Base-by-base conservation (phyloP, 2,329 filamentous ascomycete species). In the Tolypocladium album region DNA sequence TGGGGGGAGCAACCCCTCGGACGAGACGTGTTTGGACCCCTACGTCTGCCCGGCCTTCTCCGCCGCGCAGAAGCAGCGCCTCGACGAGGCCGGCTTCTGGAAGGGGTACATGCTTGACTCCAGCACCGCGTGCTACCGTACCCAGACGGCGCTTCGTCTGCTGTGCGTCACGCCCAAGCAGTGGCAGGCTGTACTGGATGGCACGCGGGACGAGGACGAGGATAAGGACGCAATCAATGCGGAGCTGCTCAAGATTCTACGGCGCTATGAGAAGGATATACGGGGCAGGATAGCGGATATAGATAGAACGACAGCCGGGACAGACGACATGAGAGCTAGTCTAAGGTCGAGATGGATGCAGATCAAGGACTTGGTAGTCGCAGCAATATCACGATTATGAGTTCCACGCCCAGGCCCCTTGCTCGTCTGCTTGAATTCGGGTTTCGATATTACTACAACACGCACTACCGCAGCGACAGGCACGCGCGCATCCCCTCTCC, bases 111-210 rank as follows among this genome's bases (percentile, higher is more conserved):
- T 79, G 59, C 70, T 85, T 7, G 82, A 85, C 64, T 64, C 69
- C 3, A 71, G 78, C 12, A 76, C 70, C 7, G 76, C 79, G 15
- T 86, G 83, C 67, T 79, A 84, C 66, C 72, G 82, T 20, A 83
- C 82, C 1, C 78, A 84, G 66, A 79, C 82, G 13, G 82, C 80
- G 6, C 64, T 84, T 55, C 68, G 82, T 55, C 60, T 68, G 56
- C 62, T 76, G 64, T 67, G 74, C 62, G 58, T 77, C 60, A 60
- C 71, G 0, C 57, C 70, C 1, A 64, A 69, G 11, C 71, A 74
- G 67, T 83, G 81, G 79, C 68, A 62, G 39, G 67, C 70, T 58
- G 67, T 74, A 42, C 78, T 83, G 50, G 76, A 82, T 1, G 74
- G 75, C 43, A 75, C 75, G 2, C 66, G 71, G 6, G 78, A 79